phyloP scores from a whole-genome alignment of 2,329 filamentous ascomycete species.

The Microdochium trichocladiopsis region DNA sequence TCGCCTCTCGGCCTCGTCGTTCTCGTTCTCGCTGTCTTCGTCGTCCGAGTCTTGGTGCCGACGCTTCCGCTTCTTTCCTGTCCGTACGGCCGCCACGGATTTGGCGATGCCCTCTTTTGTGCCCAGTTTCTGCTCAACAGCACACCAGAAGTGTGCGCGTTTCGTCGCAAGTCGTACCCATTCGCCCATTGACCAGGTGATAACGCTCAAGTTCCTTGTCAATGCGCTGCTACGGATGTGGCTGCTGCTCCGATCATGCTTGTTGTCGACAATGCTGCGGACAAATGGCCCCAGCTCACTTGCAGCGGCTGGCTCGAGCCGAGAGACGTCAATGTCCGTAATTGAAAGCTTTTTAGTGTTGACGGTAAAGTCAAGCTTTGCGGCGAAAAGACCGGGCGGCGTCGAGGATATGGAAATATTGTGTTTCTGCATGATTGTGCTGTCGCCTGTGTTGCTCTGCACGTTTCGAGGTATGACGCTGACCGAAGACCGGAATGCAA shows the following conservation, averaged over 20 bases:
- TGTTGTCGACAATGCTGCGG: constrained; percentile 24
- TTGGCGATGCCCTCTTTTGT: constrained; percentile 21
- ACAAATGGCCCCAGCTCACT: constrained; percentile 51
- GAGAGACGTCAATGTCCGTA: constrained; percentile 41
- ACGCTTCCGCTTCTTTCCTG: constrained; percentile 13
- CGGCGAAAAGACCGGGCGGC: constrained; percentile 48
- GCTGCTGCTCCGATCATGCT: constrained; percentile 12
- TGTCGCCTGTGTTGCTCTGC: constrained; percentile 7
- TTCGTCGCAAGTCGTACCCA: constrained; percentile 57
- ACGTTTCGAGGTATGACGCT: constrained; percentile 30
- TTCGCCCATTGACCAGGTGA: constrained; percentile 62
- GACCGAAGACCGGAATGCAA: constrained; percentile 52
- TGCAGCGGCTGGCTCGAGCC: constrained; percentile 50
- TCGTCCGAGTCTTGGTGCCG: constrained; percentile 11
- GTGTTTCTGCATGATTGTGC: constrained; percentile 43
- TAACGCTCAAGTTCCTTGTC: constrained; percentile 48
- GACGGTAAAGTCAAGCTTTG: constrained; percentile 51
- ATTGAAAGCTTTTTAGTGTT: constrained; percentile 45
- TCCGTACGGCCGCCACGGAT: constrained; percentile 22
- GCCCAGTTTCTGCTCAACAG: constrained; percentile 40
- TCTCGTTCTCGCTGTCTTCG: constrained; percentile 11
- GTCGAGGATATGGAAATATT: constrained; percentile 43
- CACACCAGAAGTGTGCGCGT: constrained; percentile 57
- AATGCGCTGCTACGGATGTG: constrained; percentile 30
- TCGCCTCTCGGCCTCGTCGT: constrained; percentile 9